Conservation (phyloP, 352 stramenopile genomes). For the Phytophthora pistaciae region DNA sequence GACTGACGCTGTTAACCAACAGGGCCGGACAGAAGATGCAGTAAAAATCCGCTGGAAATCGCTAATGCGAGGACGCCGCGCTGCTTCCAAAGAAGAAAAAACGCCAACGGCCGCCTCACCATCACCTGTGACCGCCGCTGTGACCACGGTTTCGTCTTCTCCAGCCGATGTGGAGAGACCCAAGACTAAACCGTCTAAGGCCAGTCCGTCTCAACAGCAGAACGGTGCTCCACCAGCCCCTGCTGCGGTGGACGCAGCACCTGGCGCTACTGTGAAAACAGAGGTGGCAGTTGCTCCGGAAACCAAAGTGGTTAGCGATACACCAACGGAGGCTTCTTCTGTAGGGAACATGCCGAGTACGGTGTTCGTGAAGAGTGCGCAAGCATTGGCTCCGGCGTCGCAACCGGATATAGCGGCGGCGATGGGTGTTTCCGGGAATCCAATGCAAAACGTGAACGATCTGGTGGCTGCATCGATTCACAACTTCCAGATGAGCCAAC, state of each 20-base stretch:
- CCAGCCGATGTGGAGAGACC: slow-evolving; percentile 30
- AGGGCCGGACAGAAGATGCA: slow-evolving; percentile 93
- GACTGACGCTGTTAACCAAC: neutral
- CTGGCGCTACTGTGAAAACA: slow-evolving; percentile 24
- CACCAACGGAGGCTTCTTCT: slow-evolving; percentile 11
- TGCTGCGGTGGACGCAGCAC: slow-evolving; percentile 7
- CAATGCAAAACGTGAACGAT: slow-evolving; percentile 68
- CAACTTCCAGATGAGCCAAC: slow-evolving; percentile 79
- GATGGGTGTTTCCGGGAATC: slow-evolving; percentile 32
- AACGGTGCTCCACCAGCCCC: slow-evolving; percentile 36
- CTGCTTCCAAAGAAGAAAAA: slow-evolving; percentile 78
- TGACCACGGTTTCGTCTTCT: slow-evolving; percentile 18
- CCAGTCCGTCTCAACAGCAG: slow-evolving; percentile 50
- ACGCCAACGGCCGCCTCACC: slow-evolving; percentile 17
- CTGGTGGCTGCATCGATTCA: slow-evolving; percentile 78
- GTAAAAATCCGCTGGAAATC: slow-evolving; percentile 96
- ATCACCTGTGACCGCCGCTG: slow-evolving; percentile 23
- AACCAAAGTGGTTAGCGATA: slow-evolving; percentile 20
- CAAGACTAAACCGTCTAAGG: slow-evolving; percentile 46
- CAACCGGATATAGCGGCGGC: slow-evolving; percentile 29
- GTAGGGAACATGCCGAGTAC: slow-evolving; percentile 24
- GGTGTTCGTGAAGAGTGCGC: slow-evolving; percentile 39
- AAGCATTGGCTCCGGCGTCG: slow-evolving; percentile 26
- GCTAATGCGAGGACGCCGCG: slow-evolving; percentile 81
- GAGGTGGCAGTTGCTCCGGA: slow-evolving; percentile 28